phyloP scores from a whole-genome alignment of 2,329 filamentous ascomycete genomes.

The Stagonosporopsis tanaceti region DNA sequence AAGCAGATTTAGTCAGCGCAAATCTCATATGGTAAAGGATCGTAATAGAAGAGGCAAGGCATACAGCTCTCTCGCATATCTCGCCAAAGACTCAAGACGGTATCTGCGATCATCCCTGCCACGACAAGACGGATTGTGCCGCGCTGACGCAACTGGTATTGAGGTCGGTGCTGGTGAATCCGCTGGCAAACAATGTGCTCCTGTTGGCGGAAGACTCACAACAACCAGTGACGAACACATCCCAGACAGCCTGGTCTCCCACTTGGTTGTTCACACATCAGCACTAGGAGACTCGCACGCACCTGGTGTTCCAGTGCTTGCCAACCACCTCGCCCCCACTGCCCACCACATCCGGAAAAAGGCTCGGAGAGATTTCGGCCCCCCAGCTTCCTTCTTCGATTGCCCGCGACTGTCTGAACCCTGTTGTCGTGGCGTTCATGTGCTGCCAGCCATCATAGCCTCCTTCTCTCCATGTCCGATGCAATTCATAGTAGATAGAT shows the following conservation, averaged over 20 bases:
- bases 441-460: slow-evolving; percentile 42
- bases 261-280: background rate
- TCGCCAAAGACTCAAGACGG: slow-evolving; percentile 46
- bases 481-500: slow-evolving; percentile 48
- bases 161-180: slow-evolving; percentile 48
- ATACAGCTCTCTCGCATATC: slow-evolving; percentile 46
- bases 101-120: slow-evolving; percentile 44
- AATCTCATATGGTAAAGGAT: too few species aligned
- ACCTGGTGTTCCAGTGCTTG: slow-evolving; percentile 45
- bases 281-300: slow-evolving; percentile 1
- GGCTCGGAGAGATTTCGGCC: slow-evolving; percentile 37
- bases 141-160: slow-evolving; percentile 45
- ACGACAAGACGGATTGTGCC: slow-evolving; percentile 44
- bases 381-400: slow-evolving; percentile 44
- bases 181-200: slow-evolving; percentile 22
- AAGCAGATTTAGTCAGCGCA: background rate
- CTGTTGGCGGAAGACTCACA: background rate
- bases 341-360: slow-evolving; percentile 14
- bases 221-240: too few species aligned
- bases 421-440: slow-evolving; percentile 25
- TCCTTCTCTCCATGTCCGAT: slow-evolving; percentile 37
- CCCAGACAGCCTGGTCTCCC: background rate
- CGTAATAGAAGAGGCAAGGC: background rate
- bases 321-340: slow-evolving; percentile 34
- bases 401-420: slow-evolving; percentile 23